Evolutionary conservation across 345 rosid genomes (phyloP), one percentile per base, ranked within the genome.

Genomic region (Linum lewisii): DNA sequence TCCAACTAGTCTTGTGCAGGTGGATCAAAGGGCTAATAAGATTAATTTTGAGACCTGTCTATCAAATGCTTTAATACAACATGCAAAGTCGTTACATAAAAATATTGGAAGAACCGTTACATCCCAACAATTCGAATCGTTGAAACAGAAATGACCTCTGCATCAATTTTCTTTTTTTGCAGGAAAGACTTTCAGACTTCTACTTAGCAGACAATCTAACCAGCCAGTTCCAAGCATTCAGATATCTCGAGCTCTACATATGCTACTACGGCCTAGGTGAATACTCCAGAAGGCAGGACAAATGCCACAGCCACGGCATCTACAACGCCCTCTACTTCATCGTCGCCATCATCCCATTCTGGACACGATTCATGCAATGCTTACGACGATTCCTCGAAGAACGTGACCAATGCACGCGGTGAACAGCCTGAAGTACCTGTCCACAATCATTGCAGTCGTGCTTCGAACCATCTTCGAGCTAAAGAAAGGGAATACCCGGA

Each of bases 361-460:
- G 88, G 90, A 69, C 82, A 47, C 83, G 85, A 24, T 79, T 82
- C 53, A 74, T 79, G 6, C 94, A 84, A 94, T 88, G 94, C 70
- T 53, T 88, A 37, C 85, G 84, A 44, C 72, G 79, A 36, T 67
- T 79, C 57, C 75, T 72, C 5, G 89, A 84, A 69, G 94, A 86
- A 21, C 81, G 73, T 65, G 91, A 84, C 24, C 66, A 1, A 47
- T 60, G 47, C 81, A 81, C 22, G 88, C 77, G 66, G 84, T 68
- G 78, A 84, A 82, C 54, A 78, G 82, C 24, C 57, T 82, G 44
- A 86, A 86, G 51, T 86, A 88, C 80, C 58, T 81, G 60, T 60
- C 77, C 72, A 84, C 82, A 34, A 84, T 86, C 29, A 65, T 78
- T 53, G 96, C 94, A 44, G 82, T 84, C 64, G 63, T 81, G 15